Percentiles rank a stretch among this genome's conserved stretches.
These are phyloP conservation scores for Sphaerobolus stellatus DNA, from an alignment of 1,284 basidiomycete species.

Conservation along the genomic window DNA sequence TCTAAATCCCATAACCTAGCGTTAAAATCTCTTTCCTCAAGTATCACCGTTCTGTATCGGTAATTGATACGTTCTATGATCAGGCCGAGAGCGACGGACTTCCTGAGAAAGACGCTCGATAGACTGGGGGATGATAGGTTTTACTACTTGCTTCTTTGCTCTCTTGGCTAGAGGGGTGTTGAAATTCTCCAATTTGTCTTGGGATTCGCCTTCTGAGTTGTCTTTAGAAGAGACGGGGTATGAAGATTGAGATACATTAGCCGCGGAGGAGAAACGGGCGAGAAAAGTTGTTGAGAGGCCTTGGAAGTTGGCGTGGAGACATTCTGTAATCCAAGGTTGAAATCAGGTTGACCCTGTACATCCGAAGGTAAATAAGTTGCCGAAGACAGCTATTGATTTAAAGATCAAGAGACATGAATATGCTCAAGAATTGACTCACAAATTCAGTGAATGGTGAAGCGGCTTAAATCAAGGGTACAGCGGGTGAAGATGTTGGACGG, in stretches of 20 bases:
- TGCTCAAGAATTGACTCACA: too few relatives aligned
- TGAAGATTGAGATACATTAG: neutral
- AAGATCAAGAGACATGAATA: too few relatives aligned
- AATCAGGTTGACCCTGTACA: neutral
- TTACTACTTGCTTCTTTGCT: neutral
- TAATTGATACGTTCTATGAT: slow-evolving; percentile 52
- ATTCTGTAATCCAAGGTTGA: too few relatives aligned
- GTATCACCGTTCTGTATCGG: slow-evolving; percentile 44
- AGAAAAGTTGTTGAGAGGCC: neutral
- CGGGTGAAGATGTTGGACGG: neutral
- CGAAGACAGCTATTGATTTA: neutral
- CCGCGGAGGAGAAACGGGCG: neutral
- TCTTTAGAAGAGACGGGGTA: slow-evolving; percentile 4
- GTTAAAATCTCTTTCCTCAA: slow-evolving; percentile 34
- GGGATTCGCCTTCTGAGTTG: neutral
- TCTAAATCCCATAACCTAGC: slow-evolving; percentile 12
- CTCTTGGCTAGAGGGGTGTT: slow-evolving; percentile 3
- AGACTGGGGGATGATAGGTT: slow-evolving; percentile 11
- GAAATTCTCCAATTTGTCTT: neutral
- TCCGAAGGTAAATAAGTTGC: neutral
- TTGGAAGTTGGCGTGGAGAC: too few relatives aligned
- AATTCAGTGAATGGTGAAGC: too few relatives aligned
- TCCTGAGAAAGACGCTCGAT: neutral
- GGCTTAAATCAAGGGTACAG: neutral
- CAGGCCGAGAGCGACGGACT: too few relatives aligned